Evolutionary conservation across 805 yeast species (phyloP).

Genomic region (Tetrapisispora nanseiensis): DNA sequence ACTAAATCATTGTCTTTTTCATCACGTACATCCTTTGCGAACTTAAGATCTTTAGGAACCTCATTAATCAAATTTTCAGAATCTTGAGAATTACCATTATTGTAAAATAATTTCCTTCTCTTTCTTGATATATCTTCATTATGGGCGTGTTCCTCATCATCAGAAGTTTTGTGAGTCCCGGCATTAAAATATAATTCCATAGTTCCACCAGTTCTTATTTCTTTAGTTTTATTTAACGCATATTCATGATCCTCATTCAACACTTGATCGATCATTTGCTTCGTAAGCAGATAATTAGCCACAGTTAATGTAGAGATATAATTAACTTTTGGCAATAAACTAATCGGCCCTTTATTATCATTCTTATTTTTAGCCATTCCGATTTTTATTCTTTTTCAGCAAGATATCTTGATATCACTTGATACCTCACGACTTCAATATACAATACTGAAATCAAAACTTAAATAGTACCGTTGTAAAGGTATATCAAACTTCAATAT

Average conservation of each 20-base stretch:
- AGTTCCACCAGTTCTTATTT: constrained; percentile 26
- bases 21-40: constrained; percentile 22
- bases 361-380: constrained; percentile 9
- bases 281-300: constrained; percentile 23
- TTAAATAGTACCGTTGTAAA: too few relatives aligned
- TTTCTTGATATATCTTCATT: background rate
- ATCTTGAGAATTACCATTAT: background rate
- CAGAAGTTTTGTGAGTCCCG: background rate
- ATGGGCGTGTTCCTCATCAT: background rate
- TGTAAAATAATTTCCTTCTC: background rate
- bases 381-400: too few relatives aligned
- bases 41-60: constrained; percentile 19
- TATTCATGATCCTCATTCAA: constrained; percentile 29
- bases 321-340: constrained; percentile 21
- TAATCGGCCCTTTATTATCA: constrained; percentile 28
- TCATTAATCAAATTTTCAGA: constrained; percentile 10
- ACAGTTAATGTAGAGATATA: constrained; percentile 23
- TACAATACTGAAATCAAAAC: too few relatives aligned
- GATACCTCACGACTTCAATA: too few relatives aligned
- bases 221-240: constrained; percentile 25
- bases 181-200: constrained; percentile 17
- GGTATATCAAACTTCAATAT: too few relatives aligned
- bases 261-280: constrained; percentile 27
- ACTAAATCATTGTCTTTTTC: constrained; percentile 3
- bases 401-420: too few relatives aligned